A percentile compares a stretch with the other conserved stretches of the same genome.
These are phyloP conservation scores for Citrus hindsii DNA, from an alignment of 345 rosid genomes.

Conservation along the genomic window DNA sequence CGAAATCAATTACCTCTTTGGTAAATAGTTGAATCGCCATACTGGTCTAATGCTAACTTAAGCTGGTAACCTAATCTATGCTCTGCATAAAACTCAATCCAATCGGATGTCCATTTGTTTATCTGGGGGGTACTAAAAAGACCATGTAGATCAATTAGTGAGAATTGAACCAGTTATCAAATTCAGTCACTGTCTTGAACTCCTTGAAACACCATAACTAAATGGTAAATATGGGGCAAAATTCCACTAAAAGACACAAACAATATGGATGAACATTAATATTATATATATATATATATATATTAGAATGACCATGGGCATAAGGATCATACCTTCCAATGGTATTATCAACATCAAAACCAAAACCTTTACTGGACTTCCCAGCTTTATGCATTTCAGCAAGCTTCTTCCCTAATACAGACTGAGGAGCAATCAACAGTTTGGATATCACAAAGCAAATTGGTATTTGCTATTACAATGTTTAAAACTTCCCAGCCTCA, in stretches of 20 bases:
- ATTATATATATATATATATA: too few relatives aligned
- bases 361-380: conserved; percentile 76
- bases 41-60: conserved; percentile 62
- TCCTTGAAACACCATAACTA: background rate
- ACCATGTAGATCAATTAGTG: conserved; percentile 8
- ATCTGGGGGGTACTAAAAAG: conserved; percentile 80
- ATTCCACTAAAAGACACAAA: background rate
- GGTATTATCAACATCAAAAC: conserved; percentile 87
- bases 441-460: conserved; percentile 9
- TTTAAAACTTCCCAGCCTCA: conserved; percentile 27
- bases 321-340: conserved; percentile 67
- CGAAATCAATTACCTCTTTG: conserved; percentile 55
- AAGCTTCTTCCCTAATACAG: conserved; percentile 75
- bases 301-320: background rate
- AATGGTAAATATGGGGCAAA: background rate
- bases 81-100: conserved; percentile 84
- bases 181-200: background rate
- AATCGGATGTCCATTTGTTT: conserved; percentile 83
- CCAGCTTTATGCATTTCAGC: conserved; percentile 97
- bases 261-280: background rate
- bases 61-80: conserved; percentile 88
- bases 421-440: conserved; percentile 39
- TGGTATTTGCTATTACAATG: conserved; percentile 1
- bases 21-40: conserved; percentile 68
- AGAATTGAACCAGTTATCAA: background rate